A percentile compares a stretch with the other conserved stretches of the same genome.
Evolutionary conservation across 208 protist genomes (phyloP).

Genomic region (Crithidia thermophila): DNA sequence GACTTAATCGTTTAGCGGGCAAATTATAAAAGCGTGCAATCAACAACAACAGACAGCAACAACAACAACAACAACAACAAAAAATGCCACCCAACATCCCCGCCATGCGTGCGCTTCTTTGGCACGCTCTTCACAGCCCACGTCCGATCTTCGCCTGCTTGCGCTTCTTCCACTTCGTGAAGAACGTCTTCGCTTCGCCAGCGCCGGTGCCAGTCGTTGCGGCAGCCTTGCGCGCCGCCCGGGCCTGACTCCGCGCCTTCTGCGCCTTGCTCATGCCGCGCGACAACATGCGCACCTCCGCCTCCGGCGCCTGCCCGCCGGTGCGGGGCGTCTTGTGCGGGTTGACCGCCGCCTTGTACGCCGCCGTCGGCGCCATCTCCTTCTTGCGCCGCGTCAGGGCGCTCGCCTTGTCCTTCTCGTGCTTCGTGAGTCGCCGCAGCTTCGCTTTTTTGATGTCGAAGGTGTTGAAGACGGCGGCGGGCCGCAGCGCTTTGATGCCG

Average conservation of each 20-base stretch:
- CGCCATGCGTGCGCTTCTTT: neutral
- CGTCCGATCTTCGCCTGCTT: constrained; percentile 73
- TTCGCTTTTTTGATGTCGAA: constrained; percentile 78
- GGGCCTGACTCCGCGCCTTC: constrained; percentile 22
- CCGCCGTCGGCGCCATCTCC: constrained; percentile 76
- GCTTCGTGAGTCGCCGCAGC: constrained; percentile 73
- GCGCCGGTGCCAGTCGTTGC: constrained; percentile 1
- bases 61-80: too few relatives aligned
- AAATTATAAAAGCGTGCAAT: neutral
- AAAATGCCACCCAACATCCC: neutral
- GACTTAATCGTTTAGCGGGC: constrained; percentile 14
- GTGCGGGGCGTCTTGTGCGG: constrained; percentile 78
- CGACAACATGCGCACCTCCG: constrained; percentile 66
- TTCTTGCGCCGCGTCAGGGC: constrained; percentile 52
- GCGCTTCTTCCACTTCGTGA: constrained; percentile 68
- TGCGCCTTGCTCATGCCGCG: constrained; percentile 44
- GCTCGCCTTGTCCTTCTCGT: constrained; percentile 61
- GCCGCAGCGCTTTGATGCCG: constrained; percentile 74
- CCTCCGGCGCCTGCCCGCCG: constrained; percentile 42
- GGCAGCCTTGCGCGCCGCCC: constrained; percentile 31
- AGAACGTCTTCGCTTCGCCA: constrained; percentile 31
- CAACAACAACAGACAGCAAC: too few relatives aligned
- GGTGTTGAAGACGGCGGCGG: constrained; percentile 75
- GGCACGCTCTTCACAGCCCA: constrained; percentile 35
- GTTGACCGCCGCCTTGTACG: constrained; percentile 73